Percentiles rank a stretch among this genome's conserved stretches.
These are phyloP conservation scores for Oryza meridionalis DNA, from an alignment of 176 grass and related monocot species.

Conservation along the genomic window DNA sequence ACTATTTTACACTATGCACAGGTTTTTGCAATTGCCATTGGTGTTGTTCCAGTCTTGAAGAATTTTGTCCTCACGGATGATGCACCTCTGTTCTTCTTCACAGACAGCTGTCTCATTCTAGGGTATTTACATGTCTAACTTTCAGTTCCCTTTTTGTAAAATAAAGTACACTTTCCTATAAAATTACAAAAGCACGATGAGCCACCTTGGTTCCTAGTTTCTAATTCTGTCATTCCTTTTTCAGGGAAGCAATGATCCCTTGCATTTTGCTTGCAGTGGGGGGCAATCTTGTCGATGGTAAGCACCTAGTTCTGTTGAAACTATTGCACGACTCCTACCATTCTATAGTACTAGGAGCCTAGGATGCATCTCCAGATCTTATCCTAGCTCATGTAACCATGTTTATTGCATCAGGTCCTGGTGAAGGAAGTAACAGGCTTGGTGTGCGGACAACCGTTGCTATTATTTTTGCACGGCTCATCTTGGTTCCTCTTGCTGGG, in stretches of 20 bases:
- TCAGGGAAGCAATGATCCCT: constrained; percentile 98
- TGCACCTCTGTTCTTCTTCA: constrained; percentile 97
- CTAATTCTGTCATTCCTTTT: constrained; percentile 22
- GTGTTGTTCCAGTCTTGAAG: constrained; percentile 85
- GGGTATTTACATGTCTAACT: constrained; percentile 62
- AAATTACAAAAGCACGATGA: constrained; percentile 8
- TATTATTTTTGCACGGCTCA: constrained; percentile 86
- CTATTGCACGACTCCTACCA: neutral
- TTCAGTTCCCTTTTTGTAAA: constrained; percentile 5
- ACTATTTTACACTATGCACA: constrained; percentile 41
- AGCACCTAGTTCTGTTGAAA: constrained; percentile 38
- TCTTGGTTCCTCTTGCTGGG: constrained; percentile 85
- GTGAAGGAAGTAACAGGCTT: constrained; percentile 94
- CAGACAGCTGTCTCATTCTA: constrained; percentile 99
- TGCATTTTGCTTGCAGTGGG: constrained; percentile 99
- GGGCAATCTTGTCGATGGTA: constrained; percentile 99
- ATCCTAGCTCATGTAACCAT: neutral
- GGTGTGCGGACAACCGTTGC: constrained; percentile 76
- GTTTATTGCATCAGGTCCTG: constrained; percentile 72
- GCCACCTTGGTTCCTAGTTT: neutral
- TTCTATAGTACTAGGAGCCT: neutral
- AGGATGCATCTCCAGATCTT: constrained; percentile 11
- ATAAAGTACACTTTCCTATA: neutral
- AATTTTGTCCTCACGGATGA: constrained; percentile 87
- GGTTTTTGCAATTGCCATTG: constrained; percentile 77